Evolutionary conservation across 1,139 yeast species (phyloP).

Genomic region (Kodamaea fungicola): DNA sequence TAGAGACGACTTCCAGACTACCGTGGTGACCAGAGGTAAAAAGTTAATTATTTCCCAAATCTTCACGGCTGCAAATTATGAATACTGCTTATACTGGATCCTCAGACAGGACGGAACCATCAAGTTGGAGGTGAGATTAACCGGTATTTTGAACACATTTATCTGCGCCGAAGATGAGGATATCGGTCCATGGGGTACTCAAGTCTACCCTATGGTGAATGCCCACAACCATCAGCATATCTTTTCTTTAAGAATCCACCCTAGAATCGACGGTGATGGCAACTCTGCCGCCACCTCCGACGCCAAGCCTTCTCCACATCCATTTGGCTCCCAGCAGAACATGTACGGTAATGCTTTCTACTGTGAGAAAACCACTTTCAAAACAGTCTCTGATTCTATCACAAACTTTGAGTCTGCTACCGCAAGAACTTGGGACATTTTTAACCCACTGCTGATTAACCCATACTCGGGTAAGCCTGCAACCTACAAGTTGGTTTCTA

Average conservation of each 20-base stretch:
- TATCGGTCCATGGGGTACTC: slow-evolving; percentile 74
- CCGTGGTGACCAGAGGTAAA: slow-evolving; percentile 72
- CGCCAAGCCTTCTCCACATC: slow-evolving; percentile 55
- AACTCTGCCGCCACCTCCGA: slow-evolving; percentile 73
- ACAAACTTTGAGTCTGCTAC: slow-evolving; percentile 60
- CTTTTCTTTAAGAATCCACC: slow-evolving; percentile 76
- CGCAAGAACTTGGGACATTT: slow-evolving; percentile 75
- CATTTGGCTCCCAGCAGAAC: slow-evolving; percentile 64
- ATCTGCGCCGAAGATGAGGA: slow-evolving; percentile 61
- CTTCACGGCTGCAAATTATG: slow-evolving; percentile 83
- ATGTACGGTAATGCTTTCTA: slow-evolving; percentile 73
- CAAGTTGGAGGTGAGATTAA: slow-evolving; percentile 71
- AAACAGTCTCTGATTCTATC: slow-evolving; percentile 65
- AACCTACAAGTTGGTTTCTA: slow-evolving; percentile 74
- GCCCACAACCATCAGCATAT: slow-evolving; percentile 87
- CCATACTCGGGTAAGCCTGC: slow-evolving; percentile 72
- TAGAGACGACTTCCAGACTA: slow-evolving; percentile 74
- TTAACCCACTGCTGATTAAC: slow-evolving; percentile 65
- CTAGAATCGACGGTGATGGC: slow-evolving; percentile 75
- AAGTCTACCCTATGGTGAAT: slow-evolving; percentile 74
- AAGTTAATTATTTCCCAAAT: slow-evolving; percentile 72
- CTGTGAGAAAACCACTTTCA: slow-evolving; percentile 59
- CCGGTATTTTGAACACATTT: slow-evolving; percentile 77
- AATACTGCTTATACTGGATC: slow-evolving; percentile 79
- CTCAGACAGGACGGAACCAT: slow-evolving; percentile 83